phyloP scores from a whole-genome alignment of 2,329 filamentous ascomycete species.

The Aspergillus intermedius region DNA sequence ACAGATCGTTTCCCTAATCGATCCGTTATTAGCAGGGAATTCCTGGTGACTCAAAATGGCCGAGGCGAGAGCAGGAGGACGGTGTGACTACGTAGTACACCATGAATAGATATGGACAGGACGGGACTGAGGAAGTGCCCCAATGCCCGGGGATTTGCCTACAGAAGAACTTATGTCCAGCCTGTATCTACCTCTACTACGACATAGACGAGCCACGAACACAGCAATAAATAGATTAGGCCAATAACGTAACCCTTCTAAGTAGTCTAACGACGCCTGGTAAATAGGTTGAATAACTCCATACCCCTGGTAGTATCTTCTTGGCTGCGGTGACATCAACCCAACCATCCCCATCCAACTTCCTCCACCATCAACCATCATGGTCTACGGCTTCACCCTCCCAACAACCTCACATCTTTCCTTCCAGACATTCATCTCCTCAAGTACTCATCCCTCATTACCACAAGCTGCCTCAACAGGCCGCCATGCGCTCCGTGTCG shows the following conservation, averaged over 20 bases:
- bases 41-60: too few species aligned
- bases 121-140: neutral
- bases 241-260: neutral
- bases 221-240: neutral
- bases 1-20: too few species aligned
- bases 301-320: neutral
- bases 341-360: conserved; percentile 7
- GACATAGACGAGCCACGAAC: conserved; percentile 1
- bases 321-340: conserved; percentile 9
- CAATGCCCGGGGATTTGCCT: too few species aligned
- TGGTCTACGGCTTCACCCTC: conserved; percentile 85
- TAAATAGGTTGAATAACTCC: neutral
- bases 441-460: conserved; percentile 80
- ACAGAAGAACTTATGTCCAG: neutral
- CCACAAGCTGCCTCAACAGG: conserved; percentile 75
- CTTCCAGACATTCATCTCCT: conserved; percentile 69
- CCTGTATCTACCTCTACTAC: neutral
- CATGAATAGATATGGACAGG: neutral
- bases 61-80: too few species aligned
- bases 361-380: conserved; percentile 34
- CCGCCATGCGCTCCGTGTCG: conserved; percentile 73
- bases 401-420: conserved; percentile 85
- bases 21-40: too few species aligned
- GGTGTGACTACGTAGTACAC: neutral
- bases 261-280: too few species aligned